Percentiles rank a stretch among this genome's conserved stretches.
These are phyloP conservation scores for Hymenoscyphus infarciens DNA, from an alignment of 2,329 filamentous ascomycete genomes.

Conservation along the genomic window DNA sequence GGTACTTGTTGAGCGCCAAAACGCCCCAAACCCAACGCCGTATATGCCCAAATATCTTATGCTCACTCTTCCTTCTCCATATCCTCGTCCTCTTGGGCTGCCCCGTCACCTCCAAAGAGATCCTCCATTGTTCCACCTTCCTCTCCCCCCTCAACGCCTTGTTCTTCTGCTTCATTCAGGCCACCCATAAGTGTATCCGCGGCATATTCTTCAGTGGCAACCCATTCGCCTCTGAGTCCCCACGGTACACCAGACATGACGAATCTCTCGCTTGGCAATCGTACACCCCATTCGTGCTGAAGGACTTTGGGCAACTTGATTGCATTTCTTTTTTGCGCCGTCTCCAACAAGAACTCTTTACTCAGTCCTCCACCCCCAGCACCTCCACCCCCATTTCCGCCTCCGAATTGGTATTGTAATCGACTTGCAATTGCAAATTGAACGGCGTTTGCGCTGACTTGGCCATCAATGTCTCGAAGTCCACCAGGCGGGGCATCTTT, in stretches of 20 bases:
- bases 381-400: slow-evolving; percentile 47
- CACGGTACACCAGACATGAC: slow-evolving; percentile 64
- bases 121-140: slow-evolving; percentile 41
- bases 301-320: slow-evolving; percentile 60
- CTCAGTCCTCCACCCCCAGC: slow-evolving; percentile 49
- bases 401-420: slow-evolving; percentile 65
- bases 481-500: slow-evolving; percentile 34
- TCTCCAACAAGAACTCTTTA: slow-evolving; percentile 74
- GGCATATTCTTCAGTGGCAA: slow-evolving; percentile 44
- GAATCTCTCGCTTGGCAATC: slow-evolving; percentile 65
- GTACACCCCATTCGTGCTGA: slow-evolving; percentile 63
- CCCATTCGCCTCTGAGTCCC: slow-evolving; percentile 60
- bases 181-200: slow-evolving; percentile 36
- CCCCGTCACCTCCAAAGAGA: slow-evolving; percentile 33
- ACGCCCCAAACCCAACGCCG: slow-evolving; percentile 17
- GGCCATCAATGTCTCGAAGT: slow-evolving; percentile 34
- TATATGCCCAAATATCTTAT: slow-evolving; percentile 7
- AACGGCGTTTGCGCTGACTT: slow-evolving; percentile 62
- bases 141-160: slow-evolving; percentile 39
- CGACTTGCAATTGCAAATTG: slow-evolving; percentile 69
- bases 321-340: slow-evolving; percentile 69
- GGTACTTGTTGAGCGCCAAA: slow-evolving; percentile 1
- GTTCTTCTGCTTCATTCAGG: slow-evolving; percentile 34
- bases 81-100: slow-evolving; percentile 34
- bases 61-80: slow-evolving; percentile 39